Evolutionary conservation across 164 flowering plant genomes (phyloP).

Genomic region (Malania oleifera): DNA sequence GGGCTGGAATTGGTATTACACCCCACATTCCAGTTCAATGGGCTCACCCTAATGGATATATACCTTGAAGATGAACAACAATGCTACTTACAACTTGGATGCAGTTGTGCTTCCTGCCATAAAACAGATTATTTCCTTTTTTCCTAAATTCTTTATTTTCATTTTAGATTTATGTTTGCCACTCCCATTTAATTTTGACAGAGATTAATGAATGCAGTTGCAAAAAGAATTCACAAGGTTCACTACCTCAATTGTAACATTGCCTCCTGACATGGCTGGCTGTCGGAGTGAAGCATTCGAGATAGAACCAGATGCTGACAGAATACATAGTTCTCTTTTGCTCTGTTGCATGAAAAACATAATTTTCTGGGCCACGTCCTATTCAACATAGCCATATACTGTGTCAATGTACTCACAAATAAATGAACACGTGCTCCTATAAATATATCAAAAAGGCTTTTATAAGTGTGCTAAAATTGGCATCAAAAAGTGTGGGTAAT

Average conservation of each 20-base stretch:
- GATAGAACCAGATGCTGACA: conserved; percentile 87
- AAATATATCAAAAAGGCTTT: too few species aligned
- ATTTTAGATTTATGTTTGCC: not conserved
- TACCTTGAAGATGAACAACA: too few species aligned
- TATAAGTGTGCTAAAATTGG: too few species aligned
- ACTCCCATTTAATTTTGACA: not conserved
- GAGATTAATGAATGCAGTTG: not conserved
- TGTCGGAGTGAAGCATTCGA: conserved; percentile 81
- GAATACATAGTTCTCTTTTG: conserved; percentile 72
- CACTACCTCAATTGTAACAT: conserved; percentile 69
- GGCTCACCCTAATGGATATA: too few species aligned
- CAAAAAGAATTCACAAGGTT: not conserved
- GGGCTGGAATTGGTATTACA: too few species aligned
- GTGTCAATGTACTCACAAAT: not conserved
- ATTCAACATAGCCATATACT: conserved; percentile 8
- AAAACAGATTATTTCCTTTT: too few species aligned
- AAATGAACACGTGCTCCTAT: not conserved
- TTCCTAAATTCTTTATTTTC: not conserved
- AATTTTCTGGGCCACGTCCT: conserved; percentile 86
- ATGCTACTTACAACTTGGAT: too few species aligned
- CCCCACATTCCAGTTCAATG: too few species aligned
- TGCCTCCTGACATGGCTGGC: conserved; percentile 77
- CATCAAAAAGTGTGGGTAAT: too few species aligned
- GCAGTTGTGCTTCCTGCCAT: too few species aligned
- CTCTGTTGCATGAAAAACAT: conserved; percentile 73